Base-by-base conservation (phyloP, 768 basidiomycete genomes). In the Hypholoma sublateritium region DNA sequence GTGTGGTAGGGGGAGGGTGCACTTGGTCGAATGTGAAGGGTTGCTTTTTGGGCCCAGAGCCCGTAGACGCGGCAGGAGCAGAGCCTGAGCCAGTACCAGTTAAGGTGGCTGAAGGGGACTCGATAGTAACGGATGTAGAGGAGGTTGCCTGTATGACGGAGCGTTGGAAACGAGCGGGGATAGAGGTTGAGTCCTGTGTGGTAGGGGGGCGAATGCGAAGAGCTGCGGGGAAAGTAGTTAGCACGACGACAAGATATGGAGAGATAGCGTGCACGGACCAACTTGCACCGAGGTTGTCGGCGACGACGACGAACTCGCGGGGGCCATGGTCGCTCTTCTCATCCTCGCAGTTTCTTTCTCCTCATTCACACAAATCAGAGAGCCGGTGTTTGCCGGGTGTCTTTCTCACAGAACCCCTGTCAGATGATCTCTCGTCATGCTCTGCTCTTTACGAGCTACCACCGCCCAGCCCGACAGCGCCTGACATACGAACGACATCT, bases 11-110 rank as follows among this genome's bases (percentile, higher is more conserved):
- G n/a, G 91, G 94, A 2, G 85, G 80, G 67, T 97, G 88, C 43
- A 99, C 96, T 62, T 95, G 90, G 79, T 99, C 97, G 70, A 96
- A 99, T 50, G 85, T 85, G 71, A 97, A 99, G 54, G 77, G 70
- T 66, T 95, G 89, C 71, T 91, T 92, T 80, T 93, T 94, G 56
- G 78, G 76, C 44, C 77, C 78, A 28, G 81, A 72, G 59, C 76
- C 72, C 5, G 70, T 70, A 9, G 75, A 72, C 28, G 75, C 69
- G 22, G 79, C 76, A 17, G 84, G 70, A 22, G 81, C 74, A 42
- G 80, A 72, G 44, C 81, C 72, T 55, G 83, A 77, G 43, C 84
- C 81, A 37, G 85, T 69, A 21, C 78, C 70, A 46, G 81, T 66
- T 37, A 82, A 77, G 45, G 80, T 70, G 59, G 78, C 74, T 50